Evolutionary conservation across 805 yeast genomes (phyloP), one percentile per base, ranked within the genome.

Genomic region (Candida xyloterini): DNA sequence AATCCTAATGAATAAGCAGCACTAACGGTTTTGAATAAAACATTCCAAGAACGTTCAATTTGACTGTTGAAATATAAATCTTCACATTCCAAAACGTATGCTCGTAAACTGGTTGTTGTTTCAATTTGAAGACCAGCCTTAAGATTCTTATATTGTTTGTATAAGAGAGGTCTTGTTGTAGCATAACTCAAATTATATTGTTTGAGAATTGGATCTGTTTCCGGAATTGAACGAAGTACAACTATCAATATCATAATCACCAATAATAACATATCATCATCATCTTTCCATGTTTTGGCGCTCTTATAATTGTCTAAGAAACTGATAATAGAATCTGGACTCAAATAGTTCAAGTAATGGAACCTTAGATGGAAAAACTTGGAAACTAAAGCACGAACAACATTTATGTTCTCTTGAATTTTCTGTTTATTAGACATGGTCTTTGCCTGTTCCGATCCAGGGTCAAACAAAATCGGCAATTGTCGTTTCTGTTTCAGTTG

Each of bases 41-140:
- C 63, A 15, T 69, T 66, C 80, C 80, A 75, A 39, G 74, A 62
- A 43, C 71, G 71, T 48, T 75, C 80, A 46, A 71, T 72, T 33
- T 67, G 66, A 40, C 70, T 74, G 46, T 71, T 69, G 35, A 64
- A 66, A 44, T 73, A 73, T 36, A 70, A 63, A 63, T 71, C 74
- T 48, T 73, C 79, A 16, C 76, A 69, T 45, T 74, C 75, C 34
- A 75, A 57, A 7, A 73, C 69, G 44, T 73, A 73, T 2, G 77
- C 67, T 46, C 72, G 70, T 16, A 74, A 63, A 4, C 77, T 71
- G n/a, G 66, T 56, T 7, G 68, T 62, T 1, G 78, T 69, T 49
- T 75, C 79, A 44, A 65, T 62, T 15, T 68, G 56, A 21, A 75
- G 59, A 39, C 75, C 74, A 39, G 66, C 68, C 40, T 75, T 70